phyloP scores from a whole-genome alignment of 176 grass and related monocot species.

The Raddia distichophylla region DNA sequence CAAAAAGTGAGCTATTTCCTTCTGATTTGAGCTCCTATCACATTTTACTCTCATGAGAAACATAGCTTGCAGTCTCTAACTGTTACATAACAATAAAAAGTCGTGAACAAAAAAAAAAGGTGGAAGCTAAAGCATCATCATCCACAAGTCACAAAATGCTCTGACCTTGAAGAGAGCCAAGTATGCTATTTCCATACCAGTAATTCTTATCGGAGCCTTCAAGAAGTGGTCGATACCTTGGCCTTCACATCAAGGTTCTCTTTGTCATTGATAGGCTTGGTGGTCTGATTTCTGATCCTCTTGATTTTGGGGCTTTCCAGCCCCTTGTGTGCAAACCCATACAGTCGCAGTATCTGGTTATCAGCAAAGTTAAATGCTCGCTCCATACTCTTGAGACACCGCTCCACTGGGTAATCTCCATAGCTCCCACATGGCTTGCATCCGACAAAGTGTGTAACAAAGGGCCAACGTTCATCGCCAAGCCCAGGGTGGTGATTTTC shows the following conservation, averaged over 20 bases:
- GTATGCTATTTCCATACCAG: slow-evolving; percentile 36
- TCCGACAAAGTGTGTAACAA: slow-evolving; percentile 90
- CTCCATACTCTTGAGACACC: slow-evolving; percentile 92
- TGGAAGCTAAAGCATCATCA: slow-evolving; percentile 41
- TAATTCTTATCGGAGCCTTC: slow-evolving; percentile 17
- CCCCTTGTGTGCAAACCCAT: slow-evolving; percentile 75
- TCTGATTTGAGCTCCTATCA: slow-evolving; percentile 48
- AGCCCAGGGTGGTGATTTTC: slow-evolving; percentile 83
- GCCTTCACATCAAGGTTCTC: slow-evolving; percentile 71
- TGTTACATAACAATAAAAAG: slow-evolving; percentile 46
- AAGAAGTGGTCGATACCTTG: slow-evolving; percentile 53
- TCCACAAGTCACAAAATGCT: slow-evolving; percentile 49
- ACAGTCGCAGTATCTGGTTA: slow-evolving; percentile 81
- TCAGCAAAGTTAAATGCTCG: slow-evolving; percentile 92
- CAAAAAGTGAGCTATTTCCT: slow-evolving; percentile 46
- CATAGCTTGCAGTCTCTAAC: slow-evolving; percentile 46
- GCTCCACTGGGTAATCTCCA: slow-evolving; percentile 83
- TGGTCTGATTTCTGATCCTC: slow-evolving; percentile 66
- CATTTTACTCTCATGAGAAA: slow-evolving; percentile 43
- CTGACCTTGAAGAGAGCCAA: slow-evolving; percentile 49
- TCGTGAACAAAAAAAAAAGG: slow-evolving; percentile 21
- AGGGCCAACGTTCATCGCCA: slow-evolving; percentile 91
- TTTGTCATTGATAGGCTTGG: slow-evolving; percentile 62
- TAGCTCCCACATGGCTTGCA: slow-evolving; percentile 96
- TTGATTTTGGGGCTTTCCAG: slow-evolving; percentile 75